These are phyloP conservation scores for Sclerotinia nivalis DNA, from an alignment of 2,329 filamentous ascomycete species.

Conservation along the genomic window DNA sequence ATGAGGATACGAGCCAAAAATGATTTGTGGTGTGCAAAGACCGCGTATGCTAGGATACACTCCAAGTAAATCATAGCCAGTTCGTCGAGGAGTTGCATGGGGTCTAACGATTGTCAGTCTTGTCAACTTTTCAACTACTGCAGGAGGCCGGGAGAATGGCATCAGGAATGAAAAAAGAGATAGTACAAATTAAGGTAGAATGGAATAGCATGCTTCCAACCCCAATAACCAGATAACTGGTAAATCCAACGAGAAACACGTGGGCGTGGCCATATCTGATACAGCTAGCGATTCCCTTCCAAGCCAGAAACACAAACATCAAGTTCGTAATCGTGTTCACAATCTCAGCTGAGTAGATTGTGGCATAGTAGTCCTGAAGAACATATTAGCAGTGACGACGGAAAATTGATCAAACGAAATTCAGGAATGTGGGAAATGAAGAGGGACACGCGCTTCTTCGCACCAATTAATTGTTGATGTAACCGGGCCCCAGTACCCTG, in stretches of 20 bases:
- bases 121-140: too few relatives aligned
- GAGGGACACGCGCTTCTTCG: background rate
- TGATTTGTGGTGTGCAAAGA: conserved; percentile 1
- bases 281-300: conserved; percentile 3
- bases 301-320: conserved; percentile 11
- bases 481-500: conserved; percentile 6
- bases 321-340: conserved; percentile 9
- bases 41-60: background rate
- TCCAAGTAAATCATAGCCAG: conserved; percentile 6
- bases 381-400: background rate
- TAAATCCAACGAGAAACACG: background rate
- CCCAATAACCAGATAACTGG: conserved; percentile 2
- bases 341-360: conserved; percentile 1
- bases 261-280: background rate
- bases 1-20: background rate
- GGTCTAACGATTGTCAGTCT: background rate
- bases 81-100: conserved; percentile 9
- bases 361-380: conserved; percentile 2
- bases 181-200: background rate
- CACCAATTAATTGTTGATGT: conserved; percentile 16
- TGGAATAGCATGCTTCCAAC: conserved; percentile 7
- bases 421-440: background rate
- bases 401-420: too few relatives aligned
- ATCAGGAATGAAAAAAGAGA: background rate
- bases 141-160: background rate